phyloP scores from a whole-genome alignment of 176 grass and related monocot genomes.

The Phoenix roebelenii region DNA sequence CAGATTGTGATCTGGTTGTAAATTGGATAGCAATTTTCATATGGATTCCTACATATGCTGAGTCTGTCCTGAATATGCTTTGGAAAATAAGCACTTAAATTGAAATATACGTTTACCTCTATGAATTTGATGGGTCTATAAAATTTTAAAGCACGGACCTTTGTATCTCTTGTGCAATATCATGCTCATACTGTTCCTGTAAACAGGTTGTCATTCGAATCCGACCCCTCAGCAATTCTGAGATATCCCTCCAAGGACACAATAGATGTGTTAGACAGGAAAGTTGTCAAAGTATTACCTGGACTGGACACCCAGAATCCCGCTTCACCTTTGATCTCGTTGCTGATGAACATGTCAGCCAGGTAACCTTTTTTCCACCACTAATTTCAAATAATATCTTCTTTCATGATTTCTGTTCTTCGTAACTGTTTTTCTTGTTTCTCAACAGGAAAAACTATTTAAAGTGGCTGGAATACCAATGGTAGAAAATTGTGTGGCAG shows the following conservation, averaged over 20 bases:
- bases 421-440: conserved; percentile 2
- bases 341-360: conserved; percentile 83
- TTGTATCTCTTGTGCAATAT: not conserved
- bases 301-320: conserved; percentile 78
- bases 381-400: not conserved
- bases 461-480: conserved; percentile 89
- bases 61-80: too few species aligned
- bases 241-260: conserved; percentile 72
- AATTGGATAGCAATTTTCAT: too few species aligned
- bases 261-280: conserved; percentile 72
- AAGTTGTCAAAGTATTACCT: conserved; percentile 65
- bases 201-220: conserved; percentile 71
- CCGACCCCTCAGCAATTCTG: conserved; percentile 60
- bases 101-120: too few species aligned
- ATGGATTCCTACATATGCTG: too few species aligned
- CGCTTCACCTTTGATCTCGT: conserved; percentile 94
- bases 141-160: not conserved
- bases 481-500: conserved; percentile 91
- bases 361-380: conserved; percentile 33
- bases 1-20: too few species aligned
- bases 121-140: too few species aligned
- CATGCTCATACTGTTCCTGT: not conserved
- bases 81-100: too few species aligned
- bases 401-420: not conserved
- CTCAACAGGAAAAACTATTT: conserved; percentile 67